These are phyloP conservation scores for Xylaria sp. DNA, from an alignment of 2,329 filamentous ascomycete genomes.

Conservation along the genomic window DNA sequence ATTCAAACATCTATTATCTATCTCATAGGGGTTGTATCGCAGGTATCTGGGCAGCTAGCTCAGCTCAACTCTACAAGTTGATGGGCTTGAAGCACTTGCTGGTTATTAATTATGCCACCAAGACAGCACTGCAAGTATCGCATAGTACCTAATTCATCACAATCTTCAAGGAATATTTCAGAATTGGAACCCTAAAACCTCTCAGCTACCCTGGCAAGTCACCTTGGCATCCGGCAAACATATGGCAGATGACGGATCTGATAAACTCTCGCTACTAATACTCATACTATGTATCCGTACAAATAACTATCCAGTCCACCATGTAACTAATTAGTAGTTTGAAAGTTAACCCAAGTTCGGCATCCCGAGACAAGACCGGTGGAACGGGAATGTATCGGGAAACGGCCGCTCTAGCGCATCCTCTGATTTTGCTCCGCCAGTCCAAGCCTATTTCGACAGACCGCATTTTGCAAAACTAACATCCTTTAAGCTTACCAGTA, in stretches of 20 bases:
- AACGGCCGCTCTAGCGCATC: not conserved
- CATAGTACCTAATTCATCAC: not conserved
- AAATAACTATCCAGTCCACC: no score
- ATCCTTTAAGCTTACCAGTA: not conserved
- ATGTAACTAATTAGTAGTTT: no score
- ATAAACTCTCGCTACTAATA: not conserved
- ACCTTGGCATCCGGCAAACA: slow-evolving; percentile 16
- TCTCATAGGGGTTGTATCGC: no score
- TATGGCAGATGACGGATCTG: not conserved
- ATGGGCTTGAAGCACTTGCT: not conserved
- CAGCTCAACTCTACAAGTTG: not conserved
- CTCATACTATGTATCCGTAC: no score
- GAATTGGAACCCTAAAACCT: not conserved
- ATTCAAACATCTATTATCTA: no score
- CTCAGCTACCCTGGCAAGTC: slow-evolving; percentile 12
- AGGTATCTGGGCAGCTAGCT: no score
- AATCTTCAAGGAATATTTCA: not conserved
- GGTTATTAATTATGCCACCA: not conserved
- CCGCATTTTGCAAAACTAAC: not conserved
- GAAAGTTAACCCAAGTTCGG: not conserved
- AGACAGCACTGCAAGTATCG: not conserved
- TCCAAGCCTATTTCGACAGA: slow-evolving; percentile 2
- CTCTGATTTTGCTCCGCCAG: not conserved
- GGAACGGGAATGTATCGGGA: slow-evolving; percentile 1
- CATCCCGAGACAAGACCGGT: not conserved